phyloP scores from a whole-genome alignment of 2,329 filamentous ascomycete genomes.

The Scytalidium sp. region DNA sequence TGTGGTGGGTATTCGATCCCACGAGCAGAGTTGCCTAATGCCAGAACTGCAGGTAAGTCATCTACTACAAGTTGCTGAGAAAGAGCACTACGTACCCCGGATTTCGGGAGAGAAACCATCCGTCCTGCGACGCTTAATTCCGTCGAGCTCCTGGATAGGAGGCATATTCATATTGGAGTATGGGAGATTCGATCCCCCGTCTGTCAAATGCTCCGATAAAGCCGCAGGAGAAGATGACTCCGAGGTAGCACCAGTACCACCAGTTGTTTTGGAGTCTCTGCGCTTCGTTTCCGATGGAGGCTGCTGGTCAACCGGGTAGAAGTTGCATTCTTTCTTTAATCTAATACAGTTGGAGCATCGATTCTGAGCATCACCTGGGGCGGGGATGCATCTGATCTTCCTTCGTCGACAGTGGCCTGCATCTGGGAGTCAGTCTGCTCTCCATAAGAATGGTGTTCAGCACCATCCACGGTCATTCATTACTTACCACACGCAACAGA shows the following conservation, averaged over 20 bases:
- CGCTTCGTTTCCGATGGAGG: constrained; percentile 45
- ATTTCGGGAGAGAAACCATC: constrained; percentile 30
- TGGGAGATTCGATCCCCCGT: constrained; percentile 36
- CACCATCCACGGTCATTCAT: constrained; percentile 3
- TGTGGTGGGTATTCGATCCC: background rate
- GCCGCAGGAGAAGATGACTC: constrained; percentile 48
- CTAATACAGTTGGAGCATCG: constrained; percentile 92
- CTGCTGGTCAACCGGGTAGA: constrained; percentile 82
- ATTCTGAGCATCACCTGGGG: constrained; percentile 67
- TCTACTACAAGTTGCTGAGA: background rate
- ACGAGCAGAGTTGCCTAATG: background rate
- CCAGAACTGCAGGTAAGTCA: background rate
- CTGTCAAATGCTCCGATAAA: constrained; percentile 38
- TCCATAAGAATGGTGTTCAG: constrained; percentile 8
- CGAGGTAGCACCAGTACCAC: constrained; percentile 32
- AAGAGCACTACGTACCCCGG: constrained; percentile 21
- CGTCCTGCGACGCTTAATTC: constrained; percentile 34
- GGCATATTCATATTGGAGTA: constrained; percentile 43
- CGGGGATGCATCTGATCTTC: constrained; percentile 87
- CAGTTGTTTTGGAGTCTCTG: constrained; percentile 34
- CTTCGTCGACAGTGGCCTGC: constrained; percentile 85
- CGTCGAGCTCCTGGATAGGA: constrained; percentile 43
- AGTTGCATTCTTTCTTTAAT: constrained; percentile 91
- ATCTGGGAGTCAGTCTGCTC: constrained; percentile 7
- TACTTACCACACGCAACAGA: constrained; percentile 92